Evolutionary conservation across 345 rosid species (phyloP).

Genomic region (Gossypium australe): DNA sequence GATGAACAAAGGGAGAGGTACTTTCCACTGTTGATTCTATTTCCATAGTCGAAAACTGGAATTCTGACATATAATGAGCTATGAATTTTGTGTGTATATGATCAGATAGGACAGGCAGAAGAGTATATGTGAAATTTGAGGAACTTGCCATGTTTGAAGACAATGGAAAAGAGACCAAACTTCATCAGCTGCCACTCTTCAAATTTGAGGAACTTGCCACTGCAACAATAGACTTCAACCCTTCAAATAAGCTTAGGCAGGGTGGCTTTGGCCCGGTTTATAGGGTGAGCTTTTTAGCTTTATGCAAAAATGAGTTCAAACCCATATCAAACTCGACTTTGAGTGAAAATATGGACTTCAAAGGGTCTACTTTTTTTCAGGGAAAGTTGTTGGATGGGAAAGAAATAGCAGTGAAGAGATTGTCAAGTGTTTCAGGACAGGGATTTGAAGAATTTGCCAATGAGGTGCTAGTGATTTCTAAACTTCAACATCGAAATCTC

Average conservation of each 20-base stretch:
- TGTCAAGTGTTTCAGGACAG: conserved; percentile 52
- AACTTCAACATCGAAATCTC: conserved; percentile 60
- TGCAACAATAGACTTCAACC: conserved; percentile 29
- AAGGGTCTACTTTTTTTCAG: conserved; percentile 18
- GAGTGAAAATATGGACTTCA: no score
- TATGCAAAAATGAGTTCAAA: not conserved
- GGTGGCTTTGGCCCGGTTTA: conserved; percentile 29
- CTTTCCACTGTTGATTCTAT: not conserved
- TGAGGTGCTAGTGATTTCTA: conserved; percentile 51
- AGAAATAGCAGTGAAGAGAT: conserved; percentile 57
- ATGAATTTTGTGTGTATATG: not conserved
- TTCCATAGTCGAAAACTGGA: not conserved
- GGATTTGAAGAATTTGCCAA: conserved; percentile 54
- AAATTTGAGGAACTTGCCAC: conserved; percentile 35
- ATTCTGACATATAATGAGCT: not conserved
- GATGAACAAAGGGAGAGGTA: conserved; percentile 20
- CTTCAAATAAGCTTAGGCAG: conserved; percentile 28
- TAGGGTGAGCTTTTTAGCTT: conserved; percentile 4
- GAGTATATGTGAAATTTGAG: not conserved
- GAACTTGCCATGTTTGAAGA: not conserved
- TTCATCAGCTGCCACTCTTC: conserved; percentile 27
- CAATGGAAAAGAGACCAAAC: not conserved
- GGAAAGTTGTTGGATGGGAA: conserved; percentile 38
- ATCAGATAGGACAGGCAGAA: not conserved
- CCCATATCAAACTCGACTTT: not conserved